Base-by-base conservation (phyloP, 2,329 filamentous ascomycete species). In the Periconia sp. region DNA sequence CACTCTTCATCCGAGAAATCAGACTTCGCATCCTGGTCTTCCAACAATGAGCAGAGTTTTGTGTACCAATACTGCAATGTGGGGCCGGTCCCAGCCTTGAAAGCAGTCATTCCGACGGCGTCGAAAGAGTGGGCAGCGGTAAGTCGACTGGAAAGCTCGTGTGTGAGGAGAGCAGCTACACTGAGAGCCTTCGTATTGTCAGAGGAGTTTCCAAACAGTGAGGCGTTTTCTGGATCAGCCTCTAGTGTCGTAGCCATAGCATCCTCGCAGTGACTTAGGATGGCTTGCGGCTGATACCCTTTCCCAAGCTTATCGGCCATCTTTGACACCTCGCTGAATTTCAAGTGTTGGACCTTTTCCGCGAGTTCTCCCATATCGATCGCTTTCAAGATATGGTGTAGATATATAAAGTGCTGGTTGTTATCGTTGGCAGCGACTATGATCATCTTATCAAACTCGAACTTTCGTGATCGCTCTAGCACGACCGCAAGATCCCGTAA, bases 401-500 rank as follows among this genome's bases (percentile, higher is more conserved):
- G 75, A 65, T 89, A 86, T 59, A 83, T 82, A 40, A 90, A 77
- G 62, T 91, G 87, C 10, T 87, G 75, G 57, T 88, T 86, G 59
- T 91, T 87, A 51, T 85, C 81, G 16, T 81, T 84, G 1, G 86
- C 86, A 21, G 90, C 83, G 8, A 91, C 87, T 59, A 90, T 91
- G 49, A 90, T 86, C 86, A 91, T 88, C 65, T 88, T 83, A 71
- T 91, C 86, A 57, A 88, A 89, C 9, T 83, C 66, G 71, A 73
- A 72, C 59, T 80, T 78, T 16, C 84, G 76, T 34, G 81, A 73
- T 42, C 88, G 82, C 59, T 84, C 80, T 39, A 90, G 71, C 19
- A 89, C 80, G 61, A 90, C 86, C 55, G 84, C 87, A 50, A 92
- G 86, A 67, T 92, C 87, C 54, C 88, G 83, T 36, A 88, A 89